A percentile compares a stretch with the other conserved stretches of the same genome.
Conservation (phyloP, 371 early-diverging fungal species). For the Mortierella sp. region DNA sequence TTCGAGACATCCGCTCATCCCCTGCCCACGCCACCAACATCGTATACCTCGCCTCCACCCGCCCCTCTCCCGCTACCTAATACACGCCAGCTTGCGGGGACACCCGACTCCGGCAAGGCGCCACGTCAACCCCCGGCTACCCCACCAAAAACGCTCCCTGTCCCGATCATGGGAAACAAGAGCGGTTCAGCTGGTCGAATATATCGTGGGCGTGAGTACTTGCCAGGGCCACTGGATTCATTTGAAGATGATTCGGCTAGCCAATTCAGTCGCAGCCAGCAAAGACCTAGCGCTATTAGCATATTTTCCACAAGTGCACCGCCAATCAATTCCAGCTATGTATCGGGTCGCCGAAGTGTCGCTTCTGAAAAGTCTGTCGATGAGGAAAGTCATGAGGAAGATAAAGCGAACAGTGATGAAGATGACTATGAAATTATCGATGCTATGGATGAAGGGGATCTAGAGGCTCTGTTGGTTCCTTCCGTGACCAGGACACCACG, state of each 20-base stretch:
- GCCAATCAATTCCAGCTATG: constrained; percentile 16
- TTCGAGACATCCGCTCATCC: constrained; percentile 5
- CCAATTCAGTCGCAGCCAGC: constrained; percentile 21
- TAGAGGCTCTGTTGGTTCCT: constrained; percentile 37
- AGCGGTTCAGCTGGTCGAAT: constrained; percentile 18
- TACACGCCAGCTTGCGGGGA: constrained; percentile 18
- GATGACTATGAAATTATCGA: constrained; percentile 14
- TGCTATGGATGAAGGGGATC: constrained; percentile 34
- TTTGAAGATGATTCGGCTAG: constrained; percentile 17
- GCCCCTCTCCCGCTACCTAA: background rate
- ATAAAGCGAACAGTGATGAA: constrained; percentile 3
- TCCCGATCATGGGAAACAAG: constrained; percentile 27
- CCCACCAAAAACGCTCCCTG: constrained; percentile 26
- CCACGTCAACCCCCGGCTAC: constrained; percentile 21
- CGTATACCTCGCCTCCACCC: constrained; percentile 19
- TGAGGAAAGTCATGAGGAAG: constrained; percentile 13
- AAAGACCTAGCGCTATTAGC: constrained; percentile 31
- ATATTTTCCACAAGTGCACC: constrained; percentile 53
- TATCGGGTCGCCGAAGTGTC: constrained; percentile 20
- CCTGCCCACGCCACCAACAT: constrained; percentile 42
- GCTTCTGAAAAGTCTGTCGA: constrained; percentile 8
- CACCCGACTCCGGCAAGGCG: constrained; percentile 24
- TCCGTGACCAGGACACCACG: constrained; percentile 23
- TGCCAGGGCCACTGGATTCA: constrained; percentile 23
- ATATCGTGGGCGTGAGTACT: constrained; percentile 27